Evolutionary conservation across 2,329 filamentous ascomycete genomes (phyloP).

Genomic region (Lasiodiplodia sp.): DNA sequence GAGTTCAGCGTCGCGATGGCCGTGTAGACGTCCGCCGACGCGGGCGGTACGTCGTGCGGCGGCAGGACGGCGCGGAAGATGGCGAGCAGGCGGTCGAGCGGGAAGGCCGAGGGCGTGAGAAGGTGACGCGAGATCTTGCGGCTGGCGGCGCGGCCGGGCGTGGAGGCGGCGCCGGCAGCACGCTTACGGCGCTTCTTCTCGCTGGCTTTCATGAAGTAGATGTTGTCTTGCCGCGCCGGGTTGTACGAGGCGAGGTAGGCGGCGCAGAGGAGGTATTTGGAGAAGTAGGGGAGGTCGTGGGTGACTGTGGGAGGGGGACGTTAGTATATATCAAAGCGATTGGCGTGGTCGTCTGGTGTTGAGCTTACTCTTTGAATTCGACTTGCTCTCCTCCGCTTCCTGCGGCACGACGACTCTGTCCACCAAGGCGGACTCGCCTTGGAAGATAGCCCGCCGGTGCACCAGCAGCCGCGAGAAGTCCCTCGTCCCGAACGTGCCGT

Average conservation of each 20-base stretch:
- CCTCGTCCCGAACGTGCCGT: constrained; percentile 74
- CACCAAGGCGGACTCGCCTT: constrained; percentile 74
- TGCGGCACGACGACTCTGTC: constrained; percentile 60
- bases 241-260: constrained; percentile 86
- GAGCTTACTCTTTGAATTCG: constrained; percentile 14
- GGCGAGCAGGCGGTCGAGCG: constrained; percentile 78
- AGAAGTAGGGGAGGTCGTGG: constrained; percentile 70
- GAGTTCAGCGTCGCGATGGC: constrained; percentile 75
- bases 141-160: constrained; percentile 23
- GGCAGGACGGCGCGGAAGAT: constrained; percentile 73
- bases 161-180: constrained; percentile 32
- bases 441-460: constrained; percentile 71
- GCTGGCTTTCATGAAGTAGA: constrained; percentile 77
- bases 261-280: constrained; percentile 75
- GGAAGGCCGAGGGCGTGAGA: constrained; percentile 77
- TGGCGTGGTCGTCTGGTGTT: neutral
- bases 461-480: constrained; percentile 88
- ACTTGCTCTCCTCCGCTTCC: constrained; percentile 1
- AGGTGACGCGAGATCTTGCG: constrained; percentile 79
- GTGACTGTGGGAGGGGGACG: constrained; percentile 34
- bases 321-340: neutral
- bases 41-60: constrained; percentile 38
- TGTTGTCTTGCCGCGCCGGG: constrained; percentile 72
- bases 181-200: constrained; percentile 49
- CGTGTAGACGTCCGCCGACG: constrained; percentile 57